Evolutionary conservation across 2,329 filamentous ascomycete genomes (phyloP), one percentile per base, ranked within the genome.

Genomic region (Fusarium circinatum): DNA sequence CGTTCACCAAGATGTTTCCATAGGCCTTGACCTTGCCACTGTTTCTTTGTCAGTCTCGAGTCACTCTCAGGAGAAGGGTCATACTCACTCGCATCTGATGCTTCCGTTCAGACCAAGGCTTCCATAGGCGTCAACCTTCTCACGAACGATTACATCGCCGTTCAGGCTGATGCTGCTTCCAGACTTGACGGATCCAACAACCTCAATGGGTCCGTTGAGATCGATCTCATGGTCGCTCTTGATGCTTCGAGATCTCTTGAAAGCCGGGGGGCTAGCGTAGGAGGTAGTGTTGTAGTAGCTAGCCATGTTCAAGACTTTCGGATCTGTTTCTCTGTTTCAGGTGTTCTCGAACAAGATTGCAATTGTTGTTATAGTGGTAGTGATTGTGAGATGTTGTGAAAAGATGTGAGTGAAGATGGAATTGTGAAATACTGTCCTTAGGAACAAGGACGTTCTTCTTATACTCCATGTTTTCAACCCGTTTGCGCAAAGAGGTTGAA

Each of bases 41-140:
- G 57, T 63, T 26, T 9, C 12, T 24, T 22, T 24, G n/a, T 71
- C 7, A 77, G 64, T 8, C 42, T 22, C 7, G 8, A 6, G n/a
- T 5, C 5, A 18, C 3, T 5, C 15, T 8, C 8, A 12, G 22
- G 41, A 8, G 26, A 7, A 26, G 7, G 24, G 6, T 12, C 47
- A 5, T 52, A 80, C 84, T 62, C 75, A 86, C 85, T 80, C 80
- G 81, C 84, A 86, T 20, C 78, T 83, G 66, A 87, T 68, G 55
- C 79, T 84, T 41, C 85, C 85, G 24, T 81, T 81, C 34, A 86
- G 79, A 9, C 80, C 79, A 42, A 87, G 82, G 60, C 79, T 78
- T 8, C 85, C 85, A 56, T 87, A 87, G 17, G 85, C 85, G 68
- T 87, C 85, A 36, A 87, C 80, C 59, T 82, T 82, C 36, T 85